Percentiles rank a stretch among this genome's conserved stretches.
Conservation (phyloP, 2,329 filamentous ascomycete genomes). For the Pseudogymnoascus verrucosus region DNA sequence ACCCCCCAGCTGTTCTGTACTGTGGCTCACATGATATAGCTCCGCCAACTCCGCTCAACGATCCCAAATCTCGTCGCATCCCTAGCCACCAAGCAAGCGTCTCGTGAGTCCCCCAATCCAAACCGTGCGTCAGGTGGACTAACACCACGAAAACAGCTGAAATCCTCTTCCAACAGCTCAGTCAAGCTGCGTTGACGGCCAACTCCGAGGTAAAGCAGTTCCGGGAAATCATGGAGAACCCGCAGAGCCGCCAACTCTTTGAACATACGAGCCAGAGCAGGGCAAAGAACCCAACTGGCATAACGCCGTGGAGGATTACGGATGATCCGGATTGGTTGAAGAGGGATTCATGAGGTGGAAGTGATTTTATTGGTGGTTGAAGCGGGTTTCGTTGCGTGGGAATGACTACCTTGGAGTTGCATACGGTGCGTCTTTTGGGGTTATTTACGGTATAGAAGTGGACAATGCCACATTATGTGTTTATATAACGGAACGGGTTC, state of each 20-base stretch:
- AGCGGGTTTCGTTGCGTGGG: slow-evolving; percentile 17
- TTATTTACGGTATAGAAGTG: neutral
- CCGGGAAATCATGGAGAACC: slow-evolving; percentile 21
- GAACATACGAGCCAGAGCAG: slow-evolving; percentile 46
- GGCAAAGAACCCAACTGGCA: slow-evolving; percentile 45
- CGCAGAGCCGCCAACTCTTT: slow-evolving; percentile 36
- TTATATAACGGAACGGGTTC: neutral
- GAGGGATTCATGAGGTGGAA: slow-evolving; percentile 17
- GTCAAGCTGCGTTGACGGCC: slow-evolving; percentile 39
- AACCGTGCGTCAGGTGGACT: neutral
- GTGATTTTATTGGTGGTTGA: slow-evolving; percentile 35
- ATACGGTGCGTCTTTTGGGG: neutral
- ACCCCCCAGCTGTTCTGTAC: neutral
- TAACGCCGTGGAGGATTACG: slow-evolving; percentile 50
- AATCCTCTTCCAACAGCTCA: slow-evolving; percentile 39
- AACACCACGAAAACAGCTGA: slow-evolving; percentile 37
- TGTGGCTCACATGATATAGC: neutral
- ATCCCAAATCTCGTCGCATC: slow-evolving; percentile 45
- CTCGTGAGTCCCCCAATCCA: slow-evolving; percentile 37
- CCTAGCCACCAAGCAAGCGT: slow-evolving; percentile 40
- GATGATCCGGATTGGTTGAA: slow-evolving; percentile 53
- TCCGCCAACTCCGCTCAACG: slow-evolving; percentile 35
- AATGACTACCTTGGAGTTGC: neutral
- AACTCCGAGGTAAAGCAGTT: slow-evolving; percentile 43
- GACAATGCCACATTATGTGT: neutral